A percentile compares a stretch with the other conserved stretches of the same genome.
These are phyloP conservation scores for Scutellaria barbata DNA, from an alignment of 257 asterid species.

Conservation along the genomic window DNA sequence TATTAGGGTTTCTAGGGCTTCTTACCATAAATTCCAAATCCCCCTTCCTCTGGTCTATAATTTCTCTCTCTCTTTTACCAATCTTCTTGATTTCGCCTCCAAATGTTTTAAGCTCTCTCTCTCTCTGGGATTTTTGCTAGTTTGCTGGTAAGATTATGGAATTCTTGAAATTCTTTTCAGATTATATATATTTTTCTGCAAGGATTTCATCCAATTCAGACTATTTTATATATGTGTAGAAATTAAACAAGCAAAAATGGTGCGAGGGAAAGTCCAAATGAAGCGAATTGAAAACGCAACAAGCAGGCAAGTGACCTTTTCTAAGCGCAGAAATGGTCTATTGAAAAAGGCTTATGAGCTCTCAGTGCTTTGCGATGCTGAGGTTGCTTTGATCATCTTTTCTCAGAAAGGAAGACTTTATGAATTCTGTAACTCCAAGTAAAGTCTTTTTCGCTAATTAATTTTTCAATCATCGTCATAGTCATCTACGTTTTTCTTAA, in stretches of 20 bases:
- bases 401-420: slow-evolving; percentile 73
- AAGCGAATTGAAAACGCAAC: slow-evolving; percentile 67
- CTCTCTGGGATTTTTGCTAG: not conserved
- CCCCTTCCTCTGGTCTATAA: not conserved
- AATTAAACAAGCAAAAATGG: slow-evolving; percentile 45
- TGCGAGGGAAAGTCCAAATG: slow-evolving; percentile 74
- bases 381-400: slow-evolving; percentile 71
- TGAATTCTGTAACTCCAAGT: slow-evolving; percentile 77
- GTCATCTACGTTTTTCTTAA: not conserved
- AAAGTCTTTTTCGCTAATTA: slow-evolving; percentile 20
- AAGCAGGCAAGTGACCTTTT: slow-evolving; percentile 73
- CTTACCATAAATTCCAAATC: slow-evolving; percentile 24
- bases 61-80: not conserved
- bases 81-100: not conserved
- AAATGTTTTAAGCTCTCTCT: too few species aligned
- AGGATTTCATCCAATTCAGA: too few species aligned
- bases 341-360: slow-evolving; percentile 79
- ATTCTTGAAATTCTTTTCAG: not conserved
- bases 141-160: slow-evolving; percentile 23
- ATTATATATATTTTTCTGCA: not conserved
- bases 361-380: slow-evolving; percentile 74
- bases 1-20: slow-evolving; percentile 46
- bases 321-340: slow-evolving; percentile 73
- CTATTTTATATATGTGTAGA: not conserved
- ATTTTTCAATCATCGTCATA: not conserved